A percentile compares a stretch with the other conserved stretches of the same genome.
phyloP scores from a whole-genome alignment of 345 rosid genomes.

The Pistacia atlantica region DNA sequence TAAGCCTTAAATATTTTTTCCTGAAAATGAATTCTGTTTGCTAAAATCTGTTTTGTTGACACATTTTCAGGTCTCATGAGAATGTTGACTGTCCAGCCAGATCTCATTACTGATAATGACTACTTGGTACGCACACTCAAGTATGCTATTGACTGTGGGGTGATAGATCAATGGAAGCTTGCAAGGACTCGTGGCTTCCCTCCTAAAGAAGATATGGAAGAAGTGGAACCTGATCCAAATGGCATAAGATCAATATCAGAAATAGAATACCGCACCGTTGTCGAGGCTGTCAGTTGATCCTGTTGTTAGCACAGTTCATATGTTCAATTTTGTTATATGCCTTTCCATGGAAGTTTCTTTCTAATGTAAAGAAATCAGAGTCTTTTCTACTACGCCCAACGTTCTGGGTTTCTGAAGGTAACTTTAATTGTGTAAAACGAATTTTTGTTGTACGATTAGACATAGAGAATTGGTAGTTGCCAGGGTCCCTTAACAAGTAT shows the following conservation, averaged over 20 bases:
- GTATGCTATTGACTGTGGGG: slow-evolving; percentile 84
- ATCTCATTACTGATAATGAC: slow-evolving; percentile 63
- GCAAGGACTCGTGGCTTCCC: slow-evolving; percentile 71
- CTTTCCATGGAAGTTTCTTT: slow-evolving; percentile 8
- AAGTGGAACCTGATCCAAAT: slow-evolving; percentile 50
- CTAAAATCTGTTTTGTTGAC: slow-evolving; percentile 14
- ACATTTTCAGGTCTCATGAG: slow-evolving; percentile 67
- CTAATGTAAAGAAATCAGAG: slow-evolving; percentile 25
- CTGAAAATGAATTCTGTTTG: slow-evolving; percentile 3
- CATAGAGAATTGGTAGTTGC: background rate
- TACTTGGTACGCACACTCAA: slow-evolving; percentile 60
- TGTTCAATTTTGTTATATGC: background rate
- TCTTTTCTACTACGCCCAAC: background rate
- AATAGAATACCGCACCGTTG: slow-evolving; percentile 55
- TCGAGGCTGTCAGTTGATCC: slow-evolving; percentile 37
- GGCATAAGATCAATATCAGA: slow-evolving; percentile 68
- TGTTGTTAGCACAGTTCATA: slow-evolving; percentile 6
- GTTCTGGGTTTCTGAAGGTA: background rate
- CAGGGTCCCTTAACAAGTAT: background rate
- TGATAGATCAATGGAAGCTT: slow-evolving; percentile 78
- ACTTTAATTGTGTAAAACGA: slow-evolving; percentile 8
- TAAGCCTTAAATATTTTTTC: background rate
- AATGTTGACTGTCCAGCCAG: slow-evolving; percentile 79
- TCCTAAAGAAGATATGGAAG: slow-evolving; percentile 62
- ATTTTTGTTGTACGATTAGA: slow-evolving; percentile 23